phyloP scores from a whole-genome alignment of 345 rosid genomes.

The Fremontodendron californicum region DNA sequence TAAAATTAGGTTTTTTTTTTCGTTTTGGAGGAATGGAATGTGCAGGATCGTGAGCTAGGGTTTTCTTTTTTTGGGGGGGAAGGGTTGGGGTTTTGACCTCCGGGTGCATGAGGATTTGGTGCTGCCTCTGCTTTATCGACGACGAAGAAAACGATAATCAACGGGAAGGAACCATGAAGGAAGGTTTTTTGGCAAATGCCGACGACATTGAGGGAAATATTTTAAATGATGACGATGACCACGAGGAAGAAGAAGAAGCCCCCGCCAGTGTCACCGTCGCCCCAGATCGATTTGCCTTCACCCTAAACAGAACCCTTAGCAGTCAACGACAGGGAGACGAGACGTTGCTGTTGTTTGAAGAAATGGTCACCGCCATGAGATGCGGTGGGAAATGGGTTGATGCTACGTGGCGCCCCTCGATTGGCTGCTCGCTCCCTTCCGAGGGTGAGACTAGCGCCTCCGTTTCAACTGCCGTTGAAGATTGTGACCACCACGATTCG shows the following conservation, averaged over 20 bases:
- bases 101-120: conserved; percentile 83
- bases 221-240: conserved; percentile 16
- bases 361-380: conserved; percentile 25
- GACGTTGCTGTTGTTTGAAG: conserved; percentile 29
- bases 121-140: conserved; percentile 60
- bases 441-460: conserved; percentile 60
- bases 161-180: conserved; percentile 30
- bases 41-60: conserved; percentile 53
- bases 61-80: not conserved
- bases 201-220: conserved; percentile 24
- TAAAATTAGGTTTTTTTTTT: not conserved
- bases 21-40: conserved; percentile 19
- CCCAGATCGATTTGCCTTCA: conserved; percentile 5
- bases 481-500: conserved; percentile 41
- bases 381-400: conserved; percentile 23
- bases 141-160: conserved; percentile 31
- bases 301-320: conserved; percentile 6
- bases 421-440: conserved; percentile 16
- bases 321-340: conserved; percentile 9
- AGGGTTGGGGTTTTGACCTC: conserved; percentile 10
- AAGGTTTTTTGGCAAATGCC: conserved; percentile 28
- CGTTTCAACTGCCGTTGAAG: conserved; percentile 23
- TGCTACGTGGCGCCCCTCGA: conserved; percentile 19
- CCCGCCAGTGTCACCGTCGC: not conserved
- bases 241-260: not conserved